Evolutionary conservation across 805 yeast genomes (phyloP).

Genomic region (Hanseniaspora nectarophila): DNA sequence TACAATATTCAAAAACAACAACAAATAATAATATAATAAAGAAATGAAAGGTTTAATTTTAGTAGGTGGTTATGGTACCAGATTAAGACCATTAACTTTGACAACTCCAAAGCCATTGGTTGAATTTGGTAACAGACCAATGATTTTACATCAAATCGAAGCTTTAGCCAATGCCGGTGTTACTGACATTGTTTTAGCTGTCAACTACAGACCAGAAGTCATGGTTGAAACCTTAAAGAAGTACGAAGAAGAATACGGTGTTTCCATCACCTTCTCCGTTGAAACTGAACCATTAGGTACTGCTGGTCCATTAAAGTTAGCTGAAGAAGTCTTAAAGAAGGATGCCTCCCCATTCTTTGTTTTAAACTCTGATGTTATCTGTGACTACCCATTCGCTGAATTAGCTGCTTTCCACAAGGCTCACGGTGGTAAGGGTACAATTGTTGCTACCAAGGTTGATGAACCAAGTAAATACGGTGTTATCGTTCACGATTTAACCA

Average conservation of each 20-base stretch:
- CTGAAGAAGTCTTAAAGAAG: slow-evolving; percentile 84
- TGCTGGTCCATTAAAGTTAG: slow-evolving; percentile 97
- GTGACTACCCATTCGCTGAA: slow-evolving; percentile 95
- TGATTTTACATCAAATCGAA: slow-evolving; percentile 97
- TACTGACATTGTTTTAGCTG: slow-evolving; percentile 95
- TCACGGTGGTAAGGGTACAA: slow-evolving; percentile 97
- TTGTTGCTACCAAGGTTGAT: slow-evolving; percentile 98
- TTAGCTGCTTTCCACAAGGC: slow-evolving; percentile 83
- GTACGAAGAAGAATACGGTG: slow-evolving; percentile 92
- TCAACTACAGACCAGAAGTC: slow-evolving; percentile 97
- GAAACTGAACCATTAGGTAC: slow-evolving; percentile 99
- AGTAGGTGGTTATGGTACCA: slow-evolving; percentile 99
- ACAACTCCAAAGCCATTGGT: slow-evolving; percentile 94
- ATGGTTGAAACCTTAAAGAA: slow-evolving; percentile 91
- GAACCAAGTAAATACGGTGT: slow-evolving; percentile 99
- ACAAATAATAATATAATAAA: slow-evolving; percentile 1
- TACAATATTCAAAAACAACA: neutral
- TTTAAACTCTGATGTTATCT: slow-evolving; percentile 93
- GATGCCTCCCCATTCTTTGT: slow-evolving; percentile 96
- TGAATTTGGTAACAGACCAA: slow-evolving; percentile 97
- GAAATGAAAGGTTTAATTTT: slow-evolving; percentile 90
- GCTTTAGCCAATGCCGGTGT: slow-evolving; percentile 97
- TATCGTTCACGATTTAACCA: slow-evolving; percentile 91
- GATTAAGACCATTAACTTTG: slow-evolving; percentile 95
- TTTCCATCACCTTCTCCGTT: slow-evolving; percentile 87